Base-by-base conservation (phyloP, 2,329 filamentous ascomycete species). In the Fusarium sacchari region DNA sequence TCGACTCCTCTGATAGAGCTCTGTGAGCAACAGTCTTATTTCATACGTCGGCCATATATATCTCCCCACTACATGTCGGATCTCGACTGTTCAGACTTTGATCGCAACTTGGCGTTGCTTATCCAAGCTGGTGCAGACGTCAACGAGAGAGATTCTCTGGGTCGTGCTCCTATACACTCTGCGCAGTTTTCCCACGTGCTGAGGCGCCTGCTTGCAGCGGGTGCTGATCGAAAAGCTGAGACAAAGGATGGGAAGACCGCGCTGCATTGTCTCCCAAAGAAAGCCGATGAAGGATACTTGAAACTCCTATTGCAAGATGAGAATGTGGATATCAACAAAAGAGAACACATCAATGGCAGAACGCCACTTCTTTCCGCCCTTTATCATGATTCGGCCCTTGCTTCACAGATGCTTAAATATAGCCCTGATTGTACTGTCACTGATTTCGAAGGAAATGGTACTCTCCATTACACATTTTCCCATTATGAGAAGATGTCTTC, bases 91-190 rank as follows among this genome's bases (percentile, higher is more conserved):
- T 60, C 44, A 5, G 50, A 64, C 10, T 52, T 58, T 11, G 18
- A 65, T n/a, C 56, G 58, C 22, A 43, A 71, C 22, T 66, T 79
- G 22, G 18, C 44, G 5, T 47, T 79, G 7, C 56, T 80, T 18
- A 24, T 78, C 18, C 34, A 73, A 37, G 77, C 77, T 26, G 78
- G 78, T 12, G 66, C 65, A 5, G 65, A 80, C 18, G 49, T 79
- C 18, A 65, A 78, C 28, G 61, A 68, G 44, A 70, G 72, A 28
- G 47, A 67, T 56, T 30, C 40, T 44, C 12, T 61, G 53, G 74
- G 73, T 10, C n/a, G 36, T 22, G 69, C 75, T 20, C 58, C 69
- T 2, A 59, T 80, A n/a, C 78, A 79, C 32, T 46, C 40, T 4
- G 65, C 76, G 1, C 8, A 28, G 7, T 64, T 64, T 4, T 50